Conservation (phyloP, 2,329 filamentous ascomycete genomes). For the Monilinia polystroma region DNA sequence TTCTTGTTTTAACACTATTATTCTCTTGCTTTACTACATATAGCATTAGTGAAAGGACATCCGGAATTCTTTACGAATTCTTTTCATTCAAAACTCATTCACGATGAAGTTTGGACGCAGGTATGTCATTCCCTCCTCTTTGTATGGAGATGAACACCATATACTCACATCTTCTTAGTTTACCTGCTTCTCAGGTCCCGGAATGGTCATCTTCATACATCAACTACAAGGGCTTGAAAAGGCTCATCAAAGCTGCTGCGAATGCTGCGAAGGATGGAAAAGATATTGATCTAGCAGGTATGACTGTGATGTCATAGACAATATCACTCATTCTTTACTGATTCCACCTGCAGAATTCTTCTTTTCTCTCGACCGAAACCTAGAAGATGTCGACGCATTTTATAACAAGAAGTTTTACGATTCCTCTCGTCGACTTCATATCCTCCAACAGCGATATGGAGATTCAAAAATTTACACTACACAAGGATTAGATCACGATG, state of each 20-base stretch:
- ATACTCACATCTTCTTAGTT: slow-evolving; percentile 43
- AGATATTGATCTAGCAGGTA: slow-evolving; percentile 87
- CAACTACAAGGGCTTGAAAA: slow-evolving; percentile 91
- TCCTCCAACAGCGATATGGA: slow-evolving; percentile 86
- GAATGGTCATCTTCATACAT: slow-evolving; percentile 85
- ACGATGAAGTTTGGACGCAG: slow-evolving; percentile 64
- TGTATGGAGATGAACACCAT: not conserved
- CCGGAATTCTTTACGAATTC: not conserved
- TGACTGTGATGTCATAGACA: slow-evolving; percentile 39
- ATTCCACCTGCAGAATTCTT: slow-evolving; percentile 73
- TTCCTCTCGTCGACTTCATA: slow-evolving; percentile 75
- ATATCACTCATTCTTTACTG: slow-evolving; percentile 37
- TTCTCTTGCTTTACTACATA: not conserved
- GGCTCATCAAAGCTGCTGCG: slow-evolving; percentile 79
- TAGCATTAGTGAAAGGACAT: not conserved
- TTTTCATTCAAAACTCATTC: slow-evolving; percentile 13
- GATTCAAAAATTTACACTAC: slow-evolving; percentile 62
- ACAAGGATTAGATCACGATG: slow-evolving; percentile 77
- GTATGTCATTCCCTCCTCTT: slow-evolving; percentile 44
- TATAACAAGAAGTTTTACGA: slow-evolving; percentile 96
- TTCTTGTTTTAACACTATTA: not conserved
- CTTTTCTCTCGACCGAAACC: slow-evolving; percentile 91
- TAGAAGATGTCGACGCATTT: slow-evolving; percentile 94
- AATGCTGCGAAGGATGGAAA: slow-evolving; percentile 65
- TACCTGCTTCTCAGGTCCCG: slow-evolving; percentile 80